These are phyloP conservation scores for Tolypocladium tropicale DNA, from an alignment of 2,329 filamentous ascomycete species.

Conservation along the genomic window DNA sequence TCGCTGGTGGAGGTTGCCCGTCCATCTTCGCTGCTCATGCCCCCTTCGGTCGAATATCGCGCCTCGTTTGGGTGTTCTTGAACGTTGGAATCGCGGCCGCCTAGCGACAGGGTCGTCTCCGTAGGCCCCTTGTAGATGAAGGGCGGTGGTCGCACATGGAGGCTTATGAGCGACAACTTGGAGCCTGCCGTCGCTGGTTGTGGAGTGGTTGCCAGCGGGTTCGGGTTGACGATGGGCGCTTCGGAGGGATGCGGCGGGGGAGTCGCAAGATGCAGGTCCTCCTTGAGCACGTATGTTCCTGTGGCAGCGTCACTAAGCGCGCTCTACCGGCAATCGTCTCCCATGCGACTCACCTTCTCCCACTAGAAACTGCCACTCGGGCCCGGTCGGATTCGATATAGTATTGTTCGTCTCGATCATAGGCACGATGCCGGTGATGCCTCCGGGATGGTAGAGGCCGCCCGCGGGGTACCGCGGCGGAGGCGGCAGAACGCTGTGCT, in stretches of 20 bases:
- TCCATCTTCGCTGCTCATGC: constrained; percentile 46
- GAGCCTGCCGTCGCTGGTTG: constrained; percentile 78
- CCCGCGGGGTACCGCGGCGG: constrained; percentile 73
- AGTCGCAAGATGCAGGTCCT: constrained; percentile 85
- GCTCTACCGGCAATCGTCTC: not conserved
- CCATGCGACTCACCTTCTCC: constrained; percentile 62
- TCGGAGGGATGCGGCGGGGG: constrained; percentile 94
- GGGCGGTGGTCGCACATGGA: constrained; percentile 52
- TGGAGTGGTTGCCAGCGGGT: constrained; percentile 78
- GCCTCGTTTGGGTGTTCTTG: constrained; percentile 53
- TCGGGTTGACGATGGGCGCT: constrained; percentile 74
- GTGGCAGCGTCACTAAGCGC: constrained; percentile 1
- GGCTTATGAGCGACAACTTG: constrained; percentile 66
- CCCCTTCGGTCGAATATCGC: constrained; percentile 49
- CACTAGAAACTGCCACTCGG: constrained; percentile 82
- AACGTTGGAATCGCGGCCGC: constrained; percentile 37
- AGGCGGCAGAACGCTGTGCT: constrained; percentile 67
- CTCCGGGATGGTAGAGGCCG: constrained; percentile 59
- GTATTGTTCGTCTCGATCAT: constrained; percentile 93
- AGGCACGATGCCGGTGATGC: constrained; percentile 56
- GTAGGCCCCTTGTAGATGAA: constrained; percentile 45
- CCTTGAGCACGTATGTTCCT: constrained; percentile 85
- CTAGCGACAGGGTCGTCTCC: constrained; percentile 36
- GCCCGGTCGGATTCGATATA: constrained; percentile 66
- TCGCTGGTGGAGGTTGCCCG: constrained; percentile 43